These are phyloP conservation scores for Phytophthora syringae DNA, from an alignment of 352 stramenopile species.

Conservation along the genomic window DNA sequence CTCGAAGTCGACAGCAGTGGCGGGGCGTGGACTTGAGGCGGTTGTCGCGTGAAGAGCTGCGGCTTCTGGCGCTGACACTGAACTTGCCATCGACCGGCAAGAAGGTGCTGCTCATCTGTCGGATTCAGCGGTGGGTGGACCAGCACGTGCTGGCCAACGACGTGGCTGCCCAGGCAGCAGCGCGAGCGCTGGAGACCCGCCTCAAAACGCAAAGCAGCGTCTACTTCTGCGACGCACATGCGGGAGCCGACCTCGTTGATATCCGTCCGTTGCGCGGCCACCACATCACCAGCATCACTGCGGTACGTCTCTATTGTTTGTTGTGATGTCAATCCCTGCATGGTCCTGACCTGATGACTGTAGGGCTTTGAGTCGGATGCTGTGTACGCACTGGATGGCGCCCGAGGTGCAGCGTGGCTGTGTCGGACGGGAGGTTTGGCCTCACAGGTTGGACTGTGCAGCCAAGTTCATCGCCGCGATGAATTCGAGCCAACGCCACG, in stretches of 20 bases:
- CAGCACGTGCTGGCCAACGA: conserved; percentile 66
- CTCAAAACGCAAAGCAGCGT: conserved; percentile 67
- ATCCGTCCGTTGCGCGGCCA: conserved; percentile 70
- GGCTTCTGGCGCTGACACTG: conserved; percentile 63
- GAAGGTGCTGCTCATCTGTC: conserved; percentile 75
- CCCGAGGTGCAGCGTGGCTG: conserved; percentile 67
- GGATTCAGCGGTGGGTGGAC: conserved; percentile 81
- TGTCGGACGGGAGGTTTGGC: conserved; percentile 75
- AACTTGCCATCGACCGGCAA: conserved; percentile 81
- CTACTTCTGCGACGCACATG: conserved; percentile 68
- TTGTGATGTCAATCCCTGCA: background rate
- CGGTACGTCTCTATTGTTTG: conserved; percentile 45
- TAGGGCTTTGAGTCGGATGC: conserved; percentile 72
- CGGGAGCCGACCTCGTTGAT: conserved; percentile 48
- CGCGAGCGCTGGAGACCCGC: conserved; percentile 59
- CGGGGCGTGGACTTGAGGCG: conserved; percentile 62
- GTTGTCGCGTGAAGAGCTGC: conserved; percentile 68
- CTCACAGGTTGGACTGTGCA: conserved; percentile 74
- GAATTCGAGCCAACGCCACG: conserved; percentile 57
- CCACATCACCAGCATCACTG: conserved; percentile 61
- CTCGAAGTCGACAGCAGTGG: conserved; percentile 59
- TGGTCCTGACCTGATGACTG: conserved; percentile 10
- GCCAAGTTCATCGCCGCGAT: conserved; percentile 35
- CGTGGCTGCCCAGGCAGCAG: conserved; percentile 62
- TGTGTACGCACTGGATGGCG: conserved; percentile 69